phyloP scores from a whole-genome alignment of 352 stramenopile species.

The Phytophthora tentaculata region DNA sequence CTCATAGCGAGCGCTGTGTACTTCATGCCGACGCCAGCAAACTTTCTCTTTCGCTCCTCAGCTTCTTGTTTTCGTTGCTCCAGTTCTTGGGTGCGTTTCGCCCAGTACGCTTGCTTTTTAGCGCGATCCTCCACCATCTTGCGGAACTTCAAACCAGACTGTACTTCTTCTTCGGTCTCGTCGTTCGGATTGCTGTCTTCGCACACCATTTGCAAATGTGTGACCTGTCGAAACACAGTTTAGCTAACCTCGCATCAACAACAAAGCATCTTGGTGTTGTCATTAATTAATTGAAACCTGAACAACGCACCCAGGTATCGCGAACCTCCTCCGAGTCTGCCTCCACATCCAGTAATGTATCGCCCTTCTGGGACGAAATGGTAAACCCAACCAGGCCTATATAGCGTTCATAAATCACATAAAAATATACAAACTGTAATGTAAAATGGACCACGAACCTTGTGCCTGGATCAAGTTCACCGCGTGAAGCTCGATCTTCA shows the following conservation, averaged over 20 bases:
- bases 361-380: conserved; percentile 66
- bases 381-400: conserved; percentile 51
- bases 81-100: conserved; percentile 75
- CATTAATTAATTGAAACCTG: too few relatives aligned
- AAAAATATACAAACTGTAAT: not conserved
- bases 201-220: conserved; percentile 74
- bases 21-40: conserved; percentile 75
- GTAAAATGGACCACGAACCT: conserved; percentile 30
- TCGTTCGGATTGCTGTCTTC: conserved; percentile 55
- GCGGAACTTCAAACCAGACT: conserved; percentile 59
- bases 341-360: conserved; percentile 75
- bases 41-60: conserved; percentile 83
- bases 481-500: conserved; percentile 54
- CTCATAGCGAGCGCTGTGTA: conserved; percentile 84
- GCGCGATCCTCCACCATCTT: conserved; percentile 78
- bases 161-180: conserved; percentile 39
- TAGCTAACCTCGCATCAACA: too few relatives aligned
- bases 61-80: conserved; percentile 77
- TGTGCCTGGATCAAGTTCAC: conserved; percentile 63
- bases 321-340: conserved; percentile 65
- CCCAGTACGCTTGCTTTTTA: conserved; percentile 84
- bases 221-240: conserved; percentile 44
- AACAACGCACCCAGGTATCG: conserved; percentile 63
- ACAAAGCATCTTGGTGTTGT: too few relatives aligned
- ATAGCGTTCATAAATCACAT: conserved; percentile 2